Evolutionary conservation across 345 rosid genomes (phyloP).

Genomic region (Citrus cavaleriei): DNA sequence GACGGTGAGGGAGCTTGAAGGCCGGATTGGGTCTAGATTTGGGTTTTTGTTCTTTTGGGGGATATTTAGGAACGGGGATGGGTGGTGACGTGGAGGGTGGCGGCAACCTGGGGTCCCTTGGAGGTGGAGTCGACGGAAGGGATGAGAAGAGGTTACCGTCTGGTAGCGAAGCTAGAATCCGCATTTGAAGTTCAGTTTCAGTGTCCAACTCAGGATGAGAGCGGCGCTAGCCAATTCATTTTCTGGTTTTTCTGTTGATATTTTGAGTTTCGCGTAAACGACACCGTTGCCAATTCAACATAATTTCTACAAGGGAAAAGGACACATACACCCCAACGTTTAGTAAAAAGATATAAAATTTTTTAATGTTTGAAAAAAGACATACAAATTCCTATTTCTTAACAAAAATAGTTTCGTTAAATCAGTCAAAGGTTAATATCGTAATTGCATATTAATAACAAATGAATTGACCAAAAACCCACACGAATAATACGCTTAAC

Average conservation of each 20-base stretch:
- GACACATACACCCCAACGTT: no score
- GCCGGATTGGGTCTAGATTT: conserved; percentile 50
- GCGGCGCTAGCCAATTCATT: no score
- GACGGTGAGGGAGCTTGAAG: conserved; percentile 60
- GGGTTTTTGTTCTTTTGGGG: conserved; percentile 40
- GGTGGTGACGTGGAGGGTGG: conserved; percentile 42
- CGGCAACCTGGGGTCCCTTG: conserved; percentile 18
- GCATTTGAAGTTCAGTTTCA: conserved; percentile 26
- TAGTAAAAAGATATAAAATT: no score
- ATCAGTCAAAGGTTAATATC: no score
- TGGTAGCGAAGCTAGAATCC: conserved; percentile 53
- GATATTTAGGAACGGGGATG: conserved; percentile 68
- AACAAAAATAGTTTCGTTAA: no score
- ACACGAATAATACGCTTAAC: no score
- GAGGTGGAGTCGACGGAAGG: conserved; percentile 56
- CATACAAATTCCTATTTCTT: no score
- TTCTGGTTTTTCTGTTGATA: conserved; percentile 7
- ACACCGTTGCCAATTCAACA: not conserved
- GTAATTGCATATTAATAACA: no score
- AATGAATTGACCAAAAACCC: no score
- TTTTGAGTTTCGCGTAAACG: not conserved
- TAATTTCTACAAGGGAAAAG: no score
- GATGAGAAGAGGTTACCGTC: conserved; percentile 71
- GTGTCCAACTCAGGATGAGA: not conserved
- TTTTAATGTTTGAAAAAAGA: no score